These are phyloP conservation scores for Immersiella caudata DNA, from an alignment of 495 filamentous ascomycete genomes.

Conservation along the genomic window DNA sequence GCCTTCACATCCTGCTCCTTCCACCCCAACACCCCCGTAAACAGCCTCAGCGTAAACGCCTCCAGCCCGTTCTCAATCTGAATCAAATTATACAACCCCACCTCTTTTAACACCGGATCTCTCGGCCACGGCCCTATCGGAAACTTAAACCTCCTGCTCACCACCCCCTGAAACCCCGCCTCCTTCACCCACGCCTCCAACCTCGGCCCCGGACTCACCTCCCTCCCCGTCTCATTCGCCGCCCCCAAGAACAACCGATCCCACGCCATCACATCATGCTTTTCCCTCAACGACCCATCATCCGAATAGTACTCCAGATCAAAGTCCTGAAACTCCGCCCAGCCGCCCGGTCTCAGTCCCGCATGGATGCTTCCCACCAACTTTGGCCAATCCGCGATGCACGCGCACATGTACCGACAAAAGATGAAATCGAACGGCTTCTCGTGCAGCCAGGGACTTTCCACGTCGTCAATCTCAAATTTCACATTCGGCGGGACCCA, in stretches of 20 bases:
- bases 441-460: slow-evolving; percentile 53
- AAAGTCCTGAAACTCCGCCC: slow-evolving; percentile 57
- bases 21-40: slow-evolving; percentile 62
- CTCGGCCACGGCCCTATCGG: slow-evolving; percentile 61
- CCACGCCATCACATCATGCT: slow-evolving; percentile 33
- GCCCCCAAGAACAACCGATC: slow-evolving; percentile 25
- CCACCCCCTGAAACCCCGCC: slow-evolving; percentile 63
- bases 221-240: slow-evolving; percentile 52
- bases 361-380: background rate
- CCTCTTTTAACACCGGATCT: slow-evolving; percentile 52
- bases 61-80: slow-evolving; percentile 49
- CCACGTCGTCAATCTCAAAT: slow-evolving; percentile 63
- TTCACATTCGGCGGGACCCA: slow-evolving; percentile 59
- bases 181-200: slow-evolving; percentile 37
- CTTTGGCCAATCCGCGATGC: slow-evolving; percentile 54
- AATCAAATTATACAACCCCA: slow-evolving; percentile 50
- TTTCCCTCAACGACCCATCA: slow-evolving; percentile 42
- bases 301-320: slow-evolving; percentile 43
- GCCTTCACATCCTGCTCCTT: slow-evolving; percentile 56
- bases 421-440: slow-evolving; percentile 61
- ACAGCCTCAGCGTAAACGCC: slow-evolving; percentile 47
- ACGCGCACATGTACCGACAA: slow-evolving; percentile 49
- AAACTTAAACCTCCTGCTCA: slow-evolving; percentile 54
- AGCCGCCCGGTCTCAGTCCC: slow-evolving; percentile 48
- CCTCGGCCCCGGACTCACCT: slow-evolving; percentile 20